Percentiles rank a stretch among this genome's conserved stretches.
These are phyloP conservation scores for Saccharomyces paradoxus DNA, from an alignment of 805 yeast genomes.

Conservation along the genomic window DNA sequence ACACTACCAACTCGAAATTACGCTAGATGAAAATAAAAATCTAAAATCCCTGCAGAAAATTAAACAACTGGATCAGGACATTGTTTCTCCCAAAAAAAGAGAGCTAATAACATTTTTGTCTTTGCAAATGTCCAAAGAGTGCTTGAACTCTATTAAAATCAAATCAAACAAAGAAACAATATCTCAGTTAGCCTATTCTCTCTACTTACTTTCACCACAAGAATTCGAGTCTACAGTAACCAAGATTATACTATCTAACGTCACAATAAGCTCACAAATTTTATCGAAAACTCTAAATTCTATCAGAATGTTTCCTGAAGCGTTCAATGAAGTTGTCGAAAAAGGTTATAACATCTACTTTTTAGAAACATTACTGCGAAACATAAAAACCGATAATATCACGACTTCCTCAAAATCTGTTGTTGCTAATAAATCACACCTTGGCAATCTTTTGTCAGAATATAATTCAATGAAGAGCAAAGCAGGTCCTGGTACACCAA, in stretches of 20 bases:
- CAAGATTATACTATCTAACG: conserved; percentile 18
- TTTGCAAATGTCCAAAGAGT: conserved; percentile 10
- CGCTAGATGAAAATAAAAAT: conserved; percentile 21
- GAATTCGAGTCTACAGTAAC: conserved; percentile 19
- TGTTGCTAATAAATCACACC: neutral
- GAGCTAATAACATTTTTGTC: conserved; percentile 15
- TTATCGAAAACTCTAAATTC: conserved; percentile 25
- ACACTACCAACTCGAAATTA: conserved; percentile 22
- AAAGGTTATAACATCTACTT: conserved; percentile 10
- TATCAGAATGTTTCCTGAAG: conserved; percentile 18
- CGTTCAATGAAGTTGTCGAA: conserved; percentile 15
- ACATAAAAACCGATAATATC: conserved; percentile 9
- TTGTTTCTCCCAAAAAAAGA: conserved; percentile 16
- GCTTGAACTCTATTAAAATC: conserved; percentile 6
- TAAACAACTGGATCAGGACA: conserved; percentile 16
- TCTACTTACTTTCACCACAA: conserved; percentile 16
- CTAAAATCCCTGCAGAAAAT: conserved; percentile 21
- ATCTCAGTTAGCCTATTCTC: conserved; percentile 8
- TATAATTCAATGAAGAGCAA: conserved; percentile 12
- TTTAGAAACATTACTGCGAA: conserved; percentile 15
- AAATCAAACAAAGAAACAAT: conserved; percentile 7
- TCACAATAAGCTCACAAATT: conserved; percentile 13
- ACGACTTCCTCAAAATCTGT: neutral
- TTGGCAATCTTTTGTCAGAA: conserved; percentile 11
- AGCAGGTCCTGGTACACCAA: conserved; percentile 11